Conservation (phyloP, 306 rosid genomes). For the Mimosa pudica region DNA sequence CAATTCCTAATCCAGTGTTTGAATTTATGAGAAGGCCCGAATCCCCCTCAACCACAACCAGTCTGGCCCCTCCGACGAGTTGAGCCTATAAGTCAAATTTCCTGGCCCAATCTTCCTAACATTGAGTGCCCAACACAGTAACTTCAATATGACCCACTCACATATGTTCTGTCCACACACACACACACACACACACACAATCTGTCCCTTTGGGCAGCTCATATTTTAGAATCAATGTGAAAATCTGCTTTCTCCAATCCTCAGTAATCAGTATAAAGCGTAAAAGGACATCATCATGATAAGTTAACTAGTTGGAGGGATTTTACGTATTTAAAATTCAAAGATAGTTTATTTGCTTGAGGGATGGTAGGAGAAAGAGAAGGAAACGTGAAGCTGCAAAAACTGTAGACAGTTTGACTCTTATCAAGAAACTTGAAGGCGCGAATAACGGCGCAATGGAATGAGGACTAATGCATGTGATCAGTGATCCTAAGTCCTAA, state of each 20-base stretch:
- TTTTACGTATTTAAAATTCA: no score
- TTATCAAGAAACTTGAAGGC: neutral
- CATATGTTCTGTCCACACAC: no score
- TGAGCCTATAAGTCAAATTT: neutral
- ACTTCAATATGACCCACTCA: neutral
- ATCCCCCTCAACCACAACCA: no score
- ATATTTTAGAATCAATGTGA: no score
- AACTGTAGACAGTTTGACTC: neutral
- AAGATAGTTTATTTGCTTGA: neutral
- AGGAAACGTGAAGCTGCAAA: neutral
- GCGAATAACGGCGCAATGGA: neutral
- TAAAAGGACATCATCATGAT: neutral
- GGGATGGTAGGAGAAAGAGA: neutral
- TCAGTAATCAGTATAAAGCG: no score
- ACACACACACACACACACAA: no score
- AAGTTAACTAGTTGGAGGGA: neutral
- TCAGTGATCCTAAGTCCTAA: neutral
- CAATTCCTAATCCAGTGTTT: neutral
- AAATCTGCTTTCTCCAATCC: no score
- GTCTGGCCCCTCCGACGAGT: neutral
- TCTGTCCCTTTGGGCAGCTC: no score
- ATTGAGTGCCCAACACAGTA: neutral
- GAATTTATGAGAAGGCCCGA: no score
- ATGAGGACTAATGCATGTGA: neutral
- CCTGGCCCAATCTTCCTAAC: neutral